These are phyloP conservation scores for Euclidium syriacum DNA, from an alignment of 345 rosid genomes.

Conservation along the genomic window DNA sequence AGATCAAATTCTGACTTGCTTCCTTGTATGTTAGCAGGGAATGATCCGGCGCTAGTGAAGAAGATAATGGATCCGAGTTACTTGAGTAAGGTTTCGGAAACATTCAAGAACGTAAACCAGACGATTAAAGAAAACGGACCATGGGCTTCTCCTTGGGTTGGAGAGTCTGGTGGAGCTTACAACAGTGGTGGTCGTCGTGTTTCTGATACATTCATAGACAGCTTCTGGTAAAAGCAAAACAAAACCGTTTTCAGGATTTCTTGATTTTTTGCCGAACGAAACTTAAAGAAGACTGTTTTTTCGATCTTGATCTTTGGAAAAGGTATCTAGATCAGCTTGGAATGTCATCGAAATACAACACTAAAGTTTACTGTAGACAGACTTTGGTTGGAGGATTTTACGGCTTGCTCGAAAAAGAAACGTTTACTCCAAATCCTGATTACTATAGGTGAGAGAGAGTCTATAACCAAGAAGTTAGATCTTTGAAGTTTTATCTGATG, in stretches of 20 bases:
- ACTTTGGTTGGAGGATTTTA: constrained; percentile 90
- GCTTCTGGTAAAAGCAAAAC: constrained; percentile 72
- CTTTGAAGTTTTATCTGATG: not conserved
- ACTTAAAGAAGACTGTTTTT: not conserved
- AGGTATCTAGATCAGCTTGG: constrained; percentile 99
- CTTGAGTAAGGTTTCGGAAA: constrained; percentile 51
- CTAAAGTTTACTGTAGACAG: constrained; percentile 98
- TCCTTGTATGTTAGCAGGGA: constrained; percentile 45
- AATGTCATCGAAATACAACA: constrained; percentile 81
- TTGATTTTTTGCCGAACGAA: not conserved
- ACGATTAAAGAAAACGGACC: constrained; percentile 60
- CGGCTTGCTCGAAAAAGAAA: constrained; percentile 66
- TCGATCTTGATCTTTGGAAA: not conserved
- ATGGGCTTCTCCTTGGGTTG: constrained; percentile 98
- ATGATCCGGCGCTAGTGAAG: constrained; percentile 60
- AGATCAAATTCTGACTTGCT: not conserved
- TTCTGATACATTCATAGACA: constrained; percentile 80
- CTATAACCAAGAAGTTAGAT: not conserved
- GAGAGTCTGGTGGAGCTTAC: constrained; percentile 97
- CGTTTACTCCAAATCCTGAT: constrained; percentile 79
- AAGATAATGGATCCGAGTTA: constrained; percentile 73
- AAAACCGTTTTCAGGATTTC: not conserved
- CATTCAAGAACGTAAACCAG: constrained; percentile 50
- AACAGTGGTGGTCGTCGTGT: constrained; percentile 87
- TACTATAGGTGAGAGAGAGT: constrained; percentile 80